Evolutionary conservation across 164 flowering plant genomes (phyloP), one percentile per base, ranked within the genome.

Genomic region (Macadamia integrifolia): DNA sequence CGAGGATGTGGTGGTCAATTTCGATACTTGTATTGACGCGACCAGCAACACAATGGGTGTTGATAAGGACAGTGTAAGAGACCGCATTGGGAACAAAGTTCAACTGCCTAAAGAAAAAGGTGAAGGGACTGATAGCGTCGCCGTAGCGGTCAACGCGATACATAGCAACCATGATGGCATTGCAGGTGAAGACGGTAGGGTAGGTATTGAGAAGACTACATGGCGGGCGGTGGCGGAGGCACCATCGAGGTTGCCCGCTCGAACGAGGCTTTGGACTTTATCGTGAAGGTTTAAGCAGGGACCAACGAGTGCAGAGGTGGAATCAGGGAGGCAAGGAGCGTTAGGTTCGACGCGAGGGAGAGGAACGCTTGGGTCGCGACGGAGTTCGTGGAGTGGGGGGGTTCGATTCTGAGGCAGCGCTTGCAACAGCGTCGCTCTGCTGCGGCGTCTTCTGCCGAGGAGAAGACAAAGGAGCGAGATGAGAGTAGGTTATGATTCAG

Each of bases 181-280:
- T 91, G 78, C 93, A 88, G 28, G 97, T 89, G 80, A 88, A 91
- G 58, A 91, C 95, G 6, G 95, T 89, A 69, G 97, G 93, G 28
- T 89, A 82, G 17, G 81, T 80, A 48, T 40, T 69, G 71, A 85
- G 78, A 80, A 89, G 9, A 88, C 86, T n/a, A 93, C 75, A 6
- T 83, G 83, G 23, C 96, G 85, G 46, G 93, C 90, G 6, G 78
- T 65, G 55, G 76, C 75, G 11, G 92, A 79, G 64, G 93, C 97
- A 1, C 80, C 67, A 48, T 91, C 93, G 62, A 91, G 88, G 56
- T 87, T 89, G 6, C 75, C 78, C 7, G 89, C 85, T 9, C 93
- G 90, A 74, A 89, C 85, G 12, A 88, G 82, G 59, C 92, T 79
- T 64, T 88, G 95, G 65, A 92, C 90, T 9, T 87, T 83, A 71